phyloP scores from a whole-genome alignment of 164 flowering plant species.

The grape (Vitis vinifera) region ASM3070453v1 NC_081816.1:5192501-5193000 shows the following conservation, averaged over 20 bases:
- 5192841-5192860: not conserved
- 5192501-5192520: constrained; percentile 2
- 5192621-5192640: constrained; percentile 47
- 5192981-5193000: not conserved
- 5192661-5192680: constrained; percentile 9
- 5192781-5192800: not conserved
- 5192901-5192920: not conserved
- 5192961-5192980: not conserved
- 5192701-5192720: not conserved
- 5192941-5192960: not conserved
- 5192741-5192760: not conserved
- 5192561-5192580: constrained; percentile 17
- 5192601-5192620: constrained; percentile 33
- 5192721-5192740: not conserved
- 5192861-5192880: not conserved
- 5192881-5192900: not conserved
- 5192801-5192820: not conserved
- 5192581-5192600: constrained; percentile 17
- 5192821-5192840: constrained; percentile 7
- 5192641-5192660: constrained; percentile 27
- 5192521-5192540: constrained; percentile 8
- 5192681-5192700: constrained; percentile 1
- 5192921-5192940: not conserved
- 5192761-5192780: not conserved
- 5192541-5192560: not conserved